Percentiles rank a stretch among this genome's conserved stretches.
Evolutionary conservation across 306 rosid genomes (phyloP).

Genomic region (Canavalia gladiata): DNA sequence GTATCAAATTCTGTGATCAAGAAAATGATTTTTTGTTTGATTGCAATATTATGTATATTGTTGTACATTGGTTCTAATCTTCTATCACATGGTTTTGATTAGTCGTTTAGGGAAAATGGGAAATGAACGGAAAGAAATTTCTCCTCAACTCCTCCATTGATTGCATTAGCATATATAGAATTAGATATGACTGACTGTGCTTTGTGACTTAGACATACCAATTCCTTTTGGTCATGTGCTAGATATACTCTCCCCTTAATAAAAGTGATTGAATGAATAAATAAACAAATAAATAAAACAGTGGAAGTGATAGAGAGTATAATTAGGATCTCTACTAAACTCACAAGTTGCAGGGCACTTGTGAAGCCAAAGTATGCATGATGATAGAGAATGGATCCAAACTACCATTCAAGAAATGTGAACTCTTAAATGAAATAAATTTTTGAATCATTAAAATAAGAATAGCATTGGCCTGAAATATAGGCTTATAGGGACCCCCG

Average conservation of each 20-base stretch:
- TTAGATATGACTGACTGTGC: conserved; percentile 23
- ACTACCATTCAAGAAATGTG: conserved; percentile 27
- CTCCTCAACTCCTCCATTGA: background rate
- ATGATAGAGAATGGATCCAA: conserved; percentile 7
- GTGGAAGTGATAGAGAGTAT: conserved; percentile 16
- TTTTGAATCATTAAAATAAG: background rate
- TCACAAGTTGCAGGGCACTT: conserved; percentile 12
- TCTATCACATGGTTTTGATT: conserved; percentile 50
- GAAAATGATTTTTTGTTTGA: conserved; percentile 10
- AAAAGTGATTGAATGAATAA: background rate
- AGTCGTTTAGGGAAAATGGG: conserved; percentile 23
- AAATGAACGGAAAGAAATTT: conserved; percentile 24
- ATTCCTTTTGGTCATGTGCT: background rate
- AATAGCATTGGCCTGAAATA: conserved; percentile 27
- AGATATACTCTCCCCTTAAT: background rate
- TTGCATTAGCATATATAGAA: conserved; percentile 28
- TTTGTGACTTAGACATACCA: conserved; percentile 20
- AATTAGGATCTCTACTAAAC: background rate
- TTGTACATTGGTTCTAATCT: conserved; percentile 21
- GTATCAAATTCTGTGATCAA: conserved; percentile 33
- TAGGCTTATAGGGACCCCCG: conserved; percentile 2
- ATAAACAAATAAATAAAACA: background rate
- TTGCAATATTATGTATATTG: conserved; percentile 15
- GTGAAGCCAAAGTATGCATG: background rate
- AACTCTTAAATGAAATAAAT: background rate